Evolutionary conservation across 1,139 yeast species (phyloP), one percentile per base, ranked within the genome.

Genomic region (Hyphopichia burtonii): DNA sequence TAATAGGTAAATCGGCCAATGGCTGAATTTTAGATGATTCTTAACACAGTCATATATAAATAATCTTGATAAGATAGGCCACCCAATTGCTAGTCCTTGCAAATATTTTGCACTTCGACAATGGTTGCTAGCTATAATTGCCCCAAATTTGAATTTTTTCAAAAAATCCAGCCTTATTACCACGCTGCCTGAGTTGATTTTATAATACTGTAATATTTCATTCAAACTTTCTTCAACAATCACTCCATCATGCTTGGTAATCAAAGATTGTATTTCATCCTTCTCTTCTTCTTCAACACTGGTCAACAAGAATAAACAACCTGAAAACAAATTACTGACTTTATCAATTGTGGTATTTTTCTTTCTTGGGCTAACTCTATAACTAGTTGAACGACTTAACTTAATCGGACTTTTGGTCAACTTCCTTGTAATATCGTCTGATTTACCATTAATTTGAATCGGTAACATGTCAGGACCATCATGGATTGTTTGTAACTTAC

Each of bases 1-100:
- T 34, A 90, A 64, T 3, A 86, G 55, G 57, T 83, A 90, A 22
- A 71, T 64, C 14, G 58, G 65, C 82, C 91, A 81, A 22, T 59
- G 51, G 9, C 53, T 48, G 3, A 67, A 55, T 14, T 46, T 41
- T 0, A 44, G 31, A 0, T 48, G 42, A 33, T 61, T 57, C 2
- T 52, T 49, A 1, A 78, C 53, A 43, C 86, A 75, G 47, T 83
- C 85, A n/a, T 64, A 60, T 9, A 91, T 68, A 51, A 77, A 90
- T 12, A 66, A 59, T 46, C 77, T 76, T 3, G 88, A 81, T 27
- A 91, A 55, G 16, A 89, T 77, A 1, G 98, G 98, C 96, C 96
- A 89, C 2, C 95, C 94, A 35, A 90, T 59, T 0, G 95, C 89
- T n/a, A 90, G 63, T 0, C 87, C 82, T 55, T 89, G 95, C n/a